These are phyloP conservation scores for Ophiostoma sp. DNA, from an alignment of 2,329 filamentous ascomycete species.

Conservation along the genomic window DNA sequence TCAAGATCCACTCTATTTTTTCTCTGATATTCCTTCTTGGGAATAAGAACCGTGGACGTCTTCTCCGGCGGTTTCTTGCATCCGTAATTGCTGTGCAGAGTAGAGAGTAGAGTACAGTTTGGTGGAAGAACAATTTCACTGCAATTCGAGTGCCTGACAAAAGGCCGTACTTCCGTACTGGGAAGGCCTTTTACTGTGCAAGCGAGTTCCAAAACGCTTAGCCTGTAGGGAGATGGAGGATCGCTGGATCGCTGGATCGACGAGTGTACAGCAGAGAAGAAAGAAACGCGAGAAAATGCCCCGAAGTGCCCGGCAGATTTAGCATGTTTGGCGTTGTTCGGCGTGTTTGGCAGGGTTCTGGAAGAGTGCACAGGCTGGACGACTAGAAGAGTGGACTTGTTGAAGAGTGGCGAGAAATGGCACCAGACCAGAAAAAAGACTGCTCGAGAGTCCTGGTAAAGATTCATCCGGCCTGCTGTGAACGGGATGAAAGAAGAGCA, in stretches of 20 bases:
- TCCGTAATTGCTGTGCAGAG: not conserved
- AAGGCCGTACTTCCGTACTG: not conserved
- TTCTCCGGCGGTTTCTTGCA: not conserved
- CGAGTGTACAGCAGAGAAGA: not conserved
- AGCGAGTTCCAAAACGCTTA: not conserved
- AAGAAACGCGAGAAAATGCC: not conserved
- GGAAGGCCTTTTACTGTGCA: not conserved
- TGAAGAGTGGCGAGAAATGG: not conserved
- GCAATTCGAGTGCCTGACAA: not conserved
- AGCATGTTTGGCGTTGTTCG: too few species aligned
- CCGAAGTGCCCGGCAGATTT: not conserved
- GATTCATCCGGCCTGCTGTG: not conserved
- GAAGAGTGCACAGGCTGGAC: not conserved
- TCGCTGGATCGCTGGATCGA: not conserved
- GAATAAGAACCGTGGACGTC: not conserved
- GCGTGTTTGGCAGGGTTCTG: not conserved
- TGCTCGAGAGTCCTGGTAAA: not conserved
- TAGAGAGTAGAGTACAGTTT: not conserved
- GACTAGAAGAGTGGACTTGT: not conserved
- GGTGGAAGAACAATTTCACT: not conserved
- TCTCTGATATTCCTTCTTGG: not conserved
- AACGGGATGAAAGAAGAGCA: not conserved
- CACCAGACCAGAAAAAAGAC: not conserved
- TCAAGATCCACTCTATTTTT: too few species aligned
- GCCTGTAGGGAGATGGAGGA: not conserved